These are phyloP conservation scores for Nannizziopsis arthrosporioides DNA, from an alignment of 2,329 filamentous ascomycete genomes.

Conservation along the genomic window DNA sequence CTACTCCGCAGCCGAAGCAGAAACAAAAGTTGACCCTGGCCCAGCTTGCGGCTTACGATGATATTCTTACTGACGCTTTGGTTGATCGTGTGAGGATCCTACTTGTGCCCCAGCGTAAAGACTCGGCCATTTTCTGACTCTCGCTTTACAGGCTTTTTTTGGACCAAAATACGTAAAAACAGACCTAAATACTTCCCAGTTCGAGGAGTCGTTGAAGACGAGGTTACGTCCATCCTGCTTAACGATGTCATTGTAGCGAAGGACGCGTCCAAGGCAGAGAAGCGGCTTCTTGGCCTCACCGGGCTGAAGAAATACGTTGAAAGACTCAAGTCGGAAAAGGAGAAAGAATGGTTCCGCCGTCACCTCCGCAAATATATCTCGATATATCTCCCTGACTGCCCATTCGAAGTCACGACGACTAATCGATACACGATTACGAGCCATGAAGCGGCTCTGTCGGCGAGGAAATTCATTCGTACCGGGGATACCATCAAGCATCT, in stretches of 20 bases:
- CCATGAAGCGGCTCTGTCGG: constrained; percentile 78
- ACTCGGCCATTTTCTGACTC: not conserved
- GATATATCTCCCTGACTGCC: constrained; percentile 86
- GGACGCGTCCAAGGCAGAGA: constrained; percentile 58
- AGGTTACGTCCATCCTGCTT: constrained; percentile 49
- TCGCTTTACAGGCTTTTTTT: constrained; percentile 61
- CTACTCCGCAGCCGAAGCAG: constrained; percentile 23
- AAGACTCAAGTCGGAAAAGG: constrained; percentile 58
- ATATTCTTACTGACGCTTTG: constrained; percentile 86
- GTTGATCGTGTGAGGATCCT: constrained; percentile 73
- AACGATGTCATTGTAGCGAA: constrained; percentile 62
- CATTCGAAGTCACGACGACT: constrained; percentile 85
- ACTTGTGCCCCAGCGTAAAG: not conserved
- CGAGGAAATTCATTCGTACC: constrained; percentile 63
- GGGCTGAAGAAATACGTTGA: constrained; percentile 62
- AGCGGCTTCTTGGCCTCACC: constrained; percentile 57
- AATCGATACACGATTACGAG: constrained; percentile 89
- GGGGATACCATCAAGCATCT: constrained; percentile 86
- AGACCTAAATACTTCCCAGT: constrained; percentile 73
- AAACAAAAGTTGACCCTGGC: constrained; percentile 69
- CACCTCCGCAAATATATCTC: constrained; percentile 85
- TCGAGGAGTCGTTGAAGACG: constrained; percentile 60
- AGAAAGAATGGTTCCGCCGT: constrained; percentile 73
- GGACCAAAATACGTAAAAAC: constrained; percentile 93
- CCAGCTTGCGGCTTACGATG: constrained; percentile 86